phyloP scores from a whole-genome alignment of 306 rosid species.

The Prunus mume region DNA sequence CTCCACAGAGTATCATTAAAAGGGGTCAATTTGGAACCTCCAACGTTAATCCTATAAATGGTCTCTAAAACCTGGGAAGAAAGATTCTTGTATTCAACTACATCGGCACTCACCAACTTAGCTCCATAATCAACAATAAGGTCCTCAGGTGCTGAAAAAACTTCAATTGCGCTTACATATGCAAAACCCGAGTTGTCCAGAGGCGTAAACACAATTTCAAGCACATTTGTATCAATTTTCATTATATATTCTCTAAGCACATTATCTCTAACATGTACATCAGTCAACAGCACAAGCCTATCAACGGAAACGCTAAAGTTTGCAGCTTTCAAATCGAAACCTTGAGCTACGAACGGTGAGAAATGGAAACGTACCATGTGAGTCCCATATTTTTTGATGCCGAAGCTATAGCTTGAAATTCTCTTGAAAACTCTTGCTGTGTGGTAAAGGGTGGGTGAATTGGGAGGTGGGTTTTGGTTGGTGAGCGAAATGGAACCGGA shows the following conservation, averaged over 20 bases:
- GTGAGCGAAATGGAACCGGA: conserved; percentile 50
- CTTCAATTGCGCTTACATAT: conserved; percentile 71
- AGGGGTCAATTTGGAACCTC: conserved; percentile 75
- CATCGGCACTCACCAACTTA: conserved; percentile 49
- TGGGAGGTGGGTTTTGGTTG: conserved; percentile 49
- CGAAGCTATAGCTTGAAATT: conserved; percentile 55
- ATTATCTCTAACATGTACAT: conserved; percentile 30
- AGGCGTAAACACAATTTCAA: conserved; percentile 60
- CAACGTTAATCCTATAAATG: conserved; percentile 75
- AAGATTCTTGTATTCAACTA: conserved; percentile 49
- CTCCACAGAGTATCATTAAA: conserved; percentile 94
- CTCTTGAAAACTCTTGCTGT: conserved; percentile 78
- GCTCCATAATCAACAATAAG: conserved; percentile 68
- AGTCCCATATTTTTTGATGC: conserved; percentile 59
- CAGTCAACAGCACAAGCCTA: conserved; percentile 34
- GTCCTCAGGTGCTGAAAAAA: conserved; percentile 75
- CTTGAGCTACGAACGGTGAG: conserved; percentile 61
- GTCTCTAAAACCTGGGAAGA: conserved; percentile 71
- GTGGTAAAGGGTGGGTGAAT: conserved; percentile 43
- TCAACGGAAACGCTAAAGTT: conserved; percentile 56
- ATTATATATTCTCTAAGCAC: conserved; percentile 59
- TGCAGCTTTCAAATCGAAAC: conserved; percentile 53
- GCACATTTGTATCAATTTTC: conserved; percentile 37
- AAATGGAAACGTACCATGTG: conserved; percentile 88
- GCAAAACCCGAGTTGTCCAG: conserved; percentile 49